Evolutionary conservation across 106 monocot species (phyloP), one percentile per base, ranked within the genome.

Genomic region (Apostasia ramifera): DNA sequence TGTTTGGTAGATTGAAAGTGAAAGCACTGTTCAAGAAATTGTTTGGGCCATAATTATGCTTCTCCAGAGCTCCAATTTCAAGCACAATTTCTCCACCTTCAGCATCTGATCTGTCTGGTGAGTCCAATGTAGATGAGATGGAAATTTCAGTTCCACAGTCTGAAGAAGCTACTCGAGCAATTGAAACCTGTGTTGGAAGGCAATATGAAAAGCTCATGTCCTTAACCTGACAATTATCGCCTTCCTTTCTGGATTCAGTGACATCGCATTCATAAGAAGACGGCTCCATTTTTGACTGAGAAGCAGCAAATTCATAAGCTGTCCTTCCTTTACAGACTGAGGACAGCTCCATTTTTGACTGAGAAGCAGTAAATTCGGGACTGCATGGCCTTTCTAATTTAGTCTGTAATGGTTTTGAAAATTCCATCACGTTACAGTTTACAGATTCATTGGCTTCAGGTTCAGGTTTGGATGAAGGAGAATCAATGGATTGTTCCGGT

Each of bases 121-220:
- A 92, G 65, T 90, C 97, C 40, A 92, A 92, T 39, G 92, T 89
- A 2, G 97, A 92, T 3, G 89, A 87, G 53, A 92, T 87, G 38
- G 97, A 98, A 56, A 98, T 98, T 72, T 98, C 92, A 11, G 97
- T 92, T 3, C 92, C 97, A 74, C 89, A 98, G 67, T 90, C 92
- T 12, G 97, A 98, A 48, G 67, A 57, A 40, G 84, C 82, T 71
- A 72, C 40, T 53, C 79, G 79, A 74, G 71, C 37, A 40, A 59
- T 40, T 54, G 73, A 14, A 81, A 72, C 67, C 66, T 78, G 59
- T 69, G 68, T 61, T 5, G 65, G 37, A 51, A 73, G 66, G 59
- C 52, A 71, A 55, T 82, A 72, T 7, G 40, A 0, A 4, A 70
- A 54, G 49, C 4, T 71, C 69, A 58, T 12, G 2, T 63, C 75